These are phyloP conservation scores for Hyphopichia khmerensis DNA, from an alignment of 1,139 yeast genomes.

Conservation along the genomic window DNA sequence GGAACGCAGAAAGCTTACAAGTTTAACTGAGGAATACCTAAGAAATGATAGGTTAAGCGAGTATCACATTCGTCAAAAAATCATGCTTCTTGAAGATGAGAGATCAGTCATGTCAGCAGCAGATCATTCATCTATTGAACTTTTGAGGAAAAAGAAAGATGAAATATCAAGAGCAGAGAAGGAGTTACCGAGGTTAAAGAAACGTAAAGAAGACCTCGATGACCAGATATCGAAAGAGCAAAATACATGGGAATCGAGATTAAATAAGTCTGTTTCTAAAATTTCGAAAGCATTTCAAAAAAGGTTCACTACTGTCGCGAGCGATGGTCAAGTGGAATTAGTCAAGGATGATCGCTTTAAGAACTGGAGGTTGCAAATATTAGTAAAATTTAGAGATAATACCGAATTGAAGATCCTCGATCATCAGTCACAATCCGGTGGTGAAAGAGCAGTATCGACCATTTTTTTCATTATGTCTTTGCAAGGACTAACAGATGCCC, in stretches of 20 bases:
- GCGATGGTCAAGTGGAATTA: slow-evolving; percentile 76
- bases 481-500: slow-evolving; percentile 88
- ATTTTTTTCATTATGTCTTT: slow-evolving; percentile 86
- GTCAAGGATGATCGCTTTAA: slow-evolving; percentile 53
- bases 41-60: slow-evolving; percentile 44
- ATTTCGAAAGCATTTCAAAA: slow-evolving; percentile 65
- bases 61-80: slow-evolving; percentile 26
- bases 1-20: slow-evolving; percentile 40
- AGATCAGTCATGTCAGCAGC: slow-evolving; percentile 37
- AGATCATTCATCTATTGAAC: slow-evolving; percentile 36
- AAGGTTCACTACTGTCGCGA: slow-evolving; percentile 73
- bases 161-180: slow-evolving; percentile 30
- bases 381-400: slow-evolving; percentile 81
- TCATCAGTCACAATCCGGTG: slow-evolving; percentile 92
- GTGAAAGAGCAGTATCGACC: slow-evolving; percentile 95
- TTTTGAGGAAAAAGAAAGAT: slow-evolving; percentile 27
- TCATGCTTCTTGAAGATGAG: slow-evolving; percentile 38
- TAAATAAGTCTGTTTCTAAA: slow-evolving; percentile 47
- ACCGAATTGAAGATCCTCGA: slow-evolving; percentile 71
- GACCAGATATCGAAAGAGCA: slow-evolving; percentile 39
- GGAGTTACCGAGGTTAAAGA: slow-evolving; percentile 34
- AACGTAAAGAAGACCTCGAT: slow-evolving; percentile 23
- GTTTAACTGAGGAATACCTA: slow-evolving; percentile 44
- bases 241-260: slow-evolving; percentile 56
- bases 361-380: slow-evolving; percentile 82